These are phyloP conservation scores for Claviceps maximensis DNA, from an alignment of 2,329 filamentous ascomycete species.

Conservation along the genomic window DNA sequence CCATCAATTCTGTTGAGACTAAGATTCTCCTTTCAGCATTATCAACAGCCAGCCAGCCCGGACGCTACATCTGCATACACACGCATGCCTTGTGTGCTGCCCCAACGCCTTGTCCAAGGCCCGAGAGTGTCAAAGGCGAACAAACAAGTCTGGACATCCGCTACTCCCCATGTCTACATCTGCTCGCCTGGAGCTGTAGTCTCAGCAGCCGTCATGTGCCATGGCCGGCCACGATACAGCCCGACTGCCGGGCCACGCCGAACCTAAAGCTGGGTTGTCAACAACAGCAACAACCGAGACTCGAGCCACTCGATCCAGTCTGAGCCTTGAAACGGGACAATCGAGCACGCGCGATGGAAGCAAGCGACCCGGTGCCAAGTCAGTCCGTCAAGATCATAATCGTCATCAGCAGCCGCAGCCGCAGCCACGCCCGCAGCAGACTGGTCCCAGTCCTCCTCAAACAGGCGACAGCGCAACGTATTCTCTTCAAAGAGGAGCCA, in stretches of 20 bases:
- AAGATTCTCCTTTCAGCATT: not conserved
- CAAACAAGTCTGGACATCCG: not conserved
- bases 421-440: constrained; percentile 2
- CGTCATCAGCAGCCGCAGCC: constrained; percentile 1
- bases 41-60: too few species aligned
- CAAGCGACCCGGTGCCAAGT: constrained; percentile 7
- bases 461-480: not conserved
- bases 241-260: constrained; percentile 6
- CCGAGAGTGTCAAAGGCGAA: not conserved
- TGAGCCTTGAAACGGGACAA: constrained; percentile 30
- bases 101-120: not conserved
- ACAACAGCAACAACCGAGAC: constrained; percentile 9
- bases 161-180: constrained; percentile 2
- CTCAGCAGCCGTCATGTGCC: constrained; percentile 12
- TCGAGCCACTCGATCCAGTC: constrained; percentile 5
- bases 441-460: constrained; percentile 1
- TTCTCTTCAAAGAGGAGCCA: constrained; percentile 11
- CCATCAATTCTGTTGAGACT: not conserved
- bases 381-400: constrained; percentile 2
- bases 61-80: too few species aligned
- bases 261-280: constrained; percentile 3
- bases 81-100: not conserved
- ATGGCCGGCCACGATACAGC: constrained; percentile 12
- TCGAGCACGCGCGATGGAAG: constrained; percentile 19
- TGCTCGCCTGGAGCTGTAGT: not conserved